Percentiles rank a stretch among this genome's conserved stretches.
Conservation (phyloP, 352 stramenopile genomes). For the Phytophthora macrochlamydospora region DNA sequence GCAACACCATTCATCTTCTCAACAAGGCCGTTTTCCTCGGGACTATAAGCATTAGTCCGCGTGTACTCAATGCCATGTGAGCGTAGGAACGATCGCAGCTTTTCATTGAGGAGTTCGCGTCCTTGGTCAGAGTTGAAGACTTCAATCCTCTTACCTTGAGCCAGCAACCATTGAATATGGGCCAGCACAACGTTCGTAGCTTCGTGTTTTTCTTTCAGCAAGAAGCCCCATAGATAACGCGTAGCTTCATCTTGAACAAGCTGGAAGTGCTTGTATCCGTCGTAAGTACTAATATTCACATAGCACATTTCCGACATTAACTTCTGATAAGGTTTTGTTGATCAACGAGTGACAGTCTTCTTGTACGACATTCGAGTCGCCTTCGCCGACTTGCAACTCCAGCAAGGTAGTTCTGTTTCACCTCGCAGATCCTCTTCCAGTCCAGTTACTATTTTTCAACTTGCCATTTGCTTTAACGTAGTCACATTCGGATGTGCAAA, state of each 20-base stretch:
- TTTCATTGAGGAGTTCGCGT: slow-evolving; percentile 3
- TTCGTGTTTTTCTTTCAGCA: slow-evolving; percentile 14
- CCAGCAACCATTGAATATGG: slow-evolving; percentile 8
- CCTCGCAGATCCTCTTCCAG: background rate
- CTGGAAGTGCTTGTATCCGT: slow-evolving; percentile 17
- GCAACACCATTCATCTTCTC: slow-evolving; percentile 8
- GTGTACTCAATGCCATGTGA: slow-evolving; percentile 7
- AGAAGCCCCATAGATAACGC: slow-evolving; percentile 11
- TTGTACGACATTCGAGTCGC: slow-evolving; percentile 23
- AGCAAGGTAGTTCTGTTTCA: background rate
- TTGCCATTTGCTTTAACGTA: slow-evolving; percentile 9
- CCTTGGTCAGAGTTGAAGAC: slow-evolving; percentile 14
- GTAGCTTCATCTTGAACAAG: slow-evolving; percentile 12
- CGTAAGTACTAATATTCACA: slow-evolving; percentile 5
- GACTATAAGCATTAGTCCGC: slow-evolving; percentile 8
- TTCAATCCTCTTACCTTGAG: slow-evolving; percentile 8
- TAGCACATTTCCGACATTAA: slow-evolving; percentile 22
- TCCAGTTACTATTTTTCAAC: background rate
- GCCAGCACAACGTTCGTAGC: slow-evolving; percentile 4
- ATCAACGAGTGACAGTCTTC: background rate
- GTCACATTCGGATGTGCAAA: slow-evolving; percentile 6
- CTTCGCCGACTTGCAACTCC: slow-evolving; percentile 1
- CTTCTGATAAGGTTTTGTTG: slow-evolving; percentile 10
- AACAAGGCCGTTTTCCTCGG: slow-evolving; percentile 15
- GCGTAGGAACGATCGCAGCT: background rate